phyloP scores from a whole-genome alignment of 352 stramenopile species.

The Aphanomyces cochlioides region DNA sequence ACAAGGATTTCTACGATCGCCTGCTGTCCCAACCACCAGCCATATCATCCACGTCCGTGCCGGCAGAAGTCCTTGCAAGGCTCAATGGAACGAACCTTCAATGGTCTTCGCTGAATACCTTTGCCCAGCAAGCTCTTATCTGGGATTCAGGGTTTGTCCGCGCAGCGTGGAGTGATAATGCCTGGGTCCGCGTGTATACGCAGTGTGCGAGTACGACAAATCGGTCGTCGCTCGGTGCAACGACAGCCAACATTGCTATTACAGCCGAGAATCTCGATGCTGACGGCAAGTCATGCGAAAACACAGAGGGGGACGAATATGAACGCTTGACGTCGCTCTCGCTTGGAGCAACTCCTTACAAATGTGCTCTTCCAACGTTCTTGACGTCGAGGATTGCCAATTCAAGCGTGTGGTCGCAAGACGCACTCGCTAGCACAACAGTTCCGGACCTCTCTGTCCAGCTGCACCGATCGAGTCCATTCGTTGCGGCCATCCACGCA shows the following conservation, averaged over 20 bases:
- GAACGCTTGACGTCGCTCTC: background rate
- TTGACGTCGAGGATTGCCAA: background rate
- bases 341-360: background rate
- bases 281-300: background rate
- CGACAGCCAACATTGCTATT: background rate
- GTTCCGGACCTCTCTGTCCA: conserved; percentile 8
- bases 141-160: conserved; percentile 26
- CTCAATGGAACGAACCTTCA: background rate
- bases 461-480: conserved; percentile 3
- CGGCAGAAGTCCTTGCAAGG: background rate
- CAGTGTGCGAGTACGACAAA: conserved; percentile 1
- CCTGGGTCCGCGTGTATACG: conserved; percentile 12
- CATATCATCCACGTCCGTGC: conserved; percentile 10
- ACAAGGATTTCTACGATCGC: conserved; percentile 21
- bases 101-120: conserved; percentile 19
- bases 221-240: background rate
- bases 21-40: conserved; percentile 1
- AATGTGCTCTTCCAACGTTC: background rate
- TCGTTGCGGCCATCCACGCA: conserved; percentile 12
- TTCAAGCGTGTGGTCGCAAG: conserved; percentile 23
- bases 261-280: background rate
- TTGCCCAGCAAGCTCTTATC: conserved; percentile 16
- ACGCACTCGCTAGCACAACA: conserved; percentile 15
- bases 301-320: background rate
- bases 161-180: background rate